Evolutionary conservation across 179 eudicot genomes (phyloP).

Genomic region (Patellifolia procumbens): DNA sequence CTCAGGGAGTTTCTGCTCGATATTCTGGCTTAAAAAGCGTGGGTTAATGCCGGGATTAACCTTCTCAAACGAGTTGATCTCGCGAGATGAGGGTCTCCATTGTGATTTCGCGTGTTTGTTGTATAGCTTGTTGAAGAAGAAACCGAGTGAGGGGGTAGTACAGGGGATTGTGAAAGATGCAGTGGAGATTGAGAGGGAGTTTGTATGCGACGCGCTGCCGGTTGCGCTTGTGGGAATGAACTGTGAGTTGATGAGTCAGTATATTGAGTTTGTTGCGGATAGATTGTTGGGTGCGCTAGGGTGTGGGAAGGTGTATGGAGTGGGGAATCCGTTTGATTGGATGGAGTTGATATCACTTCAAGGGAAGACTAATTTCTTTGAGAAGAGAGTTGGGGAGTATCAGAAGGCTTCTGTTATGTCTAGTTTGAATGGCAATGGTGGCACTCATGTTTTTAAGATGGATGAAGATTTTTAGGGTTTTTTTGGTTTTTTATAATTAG

Average conservation of each 20-base stretch:
- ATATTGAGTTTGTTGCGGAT: constrained; percentile 83
- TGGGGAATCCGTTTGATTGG: constrained; percentile 80
- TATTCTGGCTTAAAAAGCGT: constrained; percentile 83
- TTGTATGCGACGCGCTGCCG: constrained; percentile 79
- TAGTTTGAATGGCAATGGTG: constrained; percentile 59
- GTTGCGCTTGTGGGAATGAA: constrained; percentile 83
- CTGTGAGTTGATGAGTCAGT: constrained; percentile 66
- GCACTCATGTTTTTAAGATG: constrained; percentile 58
- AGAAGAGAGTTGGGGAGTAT: constrained; percentile 87
- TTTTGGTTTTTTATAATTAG: not conserved
- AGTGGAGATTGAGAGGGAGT: constrained; percentile 79
- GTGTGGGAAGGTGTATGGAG: constrained; percentile 53
- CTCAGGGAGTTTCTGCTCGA: constrained; percentile 76
- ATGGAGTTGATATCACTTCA: constrained; percentile 85
- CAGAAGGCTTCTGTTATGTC: constrained; percentile 83
- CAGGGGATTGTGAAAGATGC: constrained; percentile 61
- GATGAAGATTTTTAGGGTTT: constrained; percentile 60
- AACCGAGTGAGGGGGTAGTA: constrained; percentile 58
- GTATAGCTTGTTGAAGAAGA: constrained; percentile 53
- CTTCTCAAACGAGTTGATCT: constrained; percentile 80
- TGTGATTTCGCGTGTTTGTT: constrained; percentile 81
- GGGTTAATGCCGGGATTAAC: constrained; percentile 90
- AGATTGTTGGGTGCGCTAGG: constrained; percentile 65
- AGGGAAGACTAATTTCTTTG: constrained; percentile 85
- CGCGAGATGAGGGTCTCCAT: constrained; percentile 80